Conservation (phyloP, 2,329 filamentous ascomycete genomes). For the Leptographium flavum region DNA sequence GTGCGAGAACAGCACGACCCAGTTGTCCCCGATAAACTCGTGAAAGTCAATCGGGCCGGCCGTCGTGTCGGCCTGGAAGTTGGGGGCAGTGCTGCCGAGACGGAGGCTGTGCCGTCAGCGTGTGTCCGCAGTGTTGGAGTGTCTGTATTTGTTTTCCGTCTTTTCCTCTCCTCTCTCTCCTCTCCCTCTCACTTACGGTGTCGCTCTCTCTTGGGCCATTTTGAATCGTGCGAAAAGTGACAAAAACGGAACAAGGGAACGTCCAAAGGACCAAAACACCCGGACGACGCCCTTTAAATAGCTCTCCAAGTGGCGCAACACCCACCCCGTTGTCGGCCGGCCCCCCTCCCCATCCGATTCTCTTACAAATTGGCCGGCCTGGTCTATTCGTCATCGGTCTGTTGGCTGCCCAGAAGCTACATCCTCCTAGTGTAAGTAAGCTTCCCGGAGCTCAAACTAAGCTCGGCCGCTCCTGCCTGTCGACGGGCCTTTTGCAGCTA, state of each 20-base stretch:
- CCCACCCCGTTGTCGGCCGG: not conserved
- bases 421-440: too few species aligned
- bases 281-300: conserved; percentile 3
- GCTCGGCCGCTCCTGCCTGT: too few species aligned
- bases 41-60: conserved; percentile 69
- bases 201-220: conserved; percentile 20
- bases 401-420: too few species aligned
- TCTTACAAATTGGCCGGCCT: too few species aligned
- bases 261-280: not conserved
- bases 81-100: conserved; percentile 55
- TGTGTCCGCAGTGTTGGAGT: too few species aligned
- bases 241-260: not conserved
- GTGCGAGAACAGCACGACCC: conserved; percentile 75
- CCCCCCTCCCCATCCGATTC: too few species aligned
- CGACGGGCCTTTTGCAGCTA: too few species aligned
- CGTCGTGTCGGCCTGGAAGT: conserved; percentile 74
- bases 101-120: conserved; percentile 35
- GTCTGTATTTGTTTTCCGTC: not conserved
- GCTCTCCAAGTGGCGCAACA: too few species aligned
- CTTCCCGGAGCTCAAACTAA: too few species aligned
- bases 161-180: not conserved
- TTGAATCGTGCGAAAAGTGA: conserved; percentile 8
- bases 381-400: too few species aligned
- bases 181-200: conserved; percentile 18
- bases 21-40: conserved; percentile 64